These are phyloP conservation scores for Xylaria grammica DNA, from an alignment of 495 filamentous ascomycete genomes.

Conservation along the genomic window DNA sequence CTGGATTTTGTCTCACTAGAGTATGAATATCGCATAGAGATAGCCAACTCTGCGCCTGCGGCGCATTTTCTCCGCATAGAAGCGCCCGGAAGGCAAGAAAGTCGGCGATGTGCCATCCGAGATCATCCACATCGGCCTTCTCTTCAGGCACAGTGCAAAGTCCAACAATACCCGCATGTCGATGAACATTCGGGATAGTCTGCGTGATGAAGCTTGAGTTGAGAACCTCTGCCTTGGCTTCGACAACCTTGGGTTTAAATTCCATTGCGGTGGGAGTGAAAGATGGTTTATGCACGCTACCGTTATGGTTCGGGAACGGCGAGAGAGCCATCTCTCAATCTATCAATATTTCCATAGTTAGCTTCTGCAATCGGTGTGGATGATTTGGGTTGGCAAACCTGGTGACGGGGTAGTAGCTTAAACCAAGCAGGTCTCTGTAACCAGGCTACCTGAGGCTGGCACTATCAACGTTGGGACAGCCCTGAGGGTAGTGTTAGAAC, in stretches of 20 bases:
- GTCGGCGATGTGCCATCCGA: constrained; percentile 46
- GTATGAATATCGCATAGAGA: constrained; percentile 28
- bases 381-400: too few relatives aligned
- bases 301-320: not conserved
- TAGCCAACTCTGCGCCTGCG: constrained; percentile 39
- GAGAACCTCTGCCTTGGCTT: constrained; percentile 16
- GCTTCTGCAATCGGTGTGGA: not conserved
- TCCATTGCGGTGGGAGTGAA: not conserved
- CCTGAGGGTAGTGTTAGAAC: too few relatives aligned
- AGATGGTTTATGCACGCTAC: not conserved
- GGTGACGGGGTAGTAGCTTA: too few relatives aligned
- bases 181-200: constrained; percentile 37
- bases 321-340: not conserved
- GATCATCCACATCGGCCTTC: constrained; percentile 29
- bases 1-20: constrained; percentile 21
- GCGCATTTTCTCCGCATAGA: constrained; percentile 33
- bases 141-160: constrained; percentile 40
- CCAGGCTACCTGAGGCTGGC: too few relatives aligned
- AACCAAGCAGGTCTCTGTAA: too few relatives aligned
- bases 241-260: not conserved
- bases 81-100: constrained; percentile 44
- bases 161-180: constrained; percentile 35
- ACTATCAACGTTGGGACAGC: too few relatives aligned
- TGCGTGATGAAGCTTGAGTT: constrained; percentile 37
- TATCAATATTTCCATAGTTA: not conserved